Percentiles rank a stretch among this genome's conserved stretches.
phyloP scores from a whole-genome alignment of 805 yeast species.

The Pichia cabralensis region DNA sequence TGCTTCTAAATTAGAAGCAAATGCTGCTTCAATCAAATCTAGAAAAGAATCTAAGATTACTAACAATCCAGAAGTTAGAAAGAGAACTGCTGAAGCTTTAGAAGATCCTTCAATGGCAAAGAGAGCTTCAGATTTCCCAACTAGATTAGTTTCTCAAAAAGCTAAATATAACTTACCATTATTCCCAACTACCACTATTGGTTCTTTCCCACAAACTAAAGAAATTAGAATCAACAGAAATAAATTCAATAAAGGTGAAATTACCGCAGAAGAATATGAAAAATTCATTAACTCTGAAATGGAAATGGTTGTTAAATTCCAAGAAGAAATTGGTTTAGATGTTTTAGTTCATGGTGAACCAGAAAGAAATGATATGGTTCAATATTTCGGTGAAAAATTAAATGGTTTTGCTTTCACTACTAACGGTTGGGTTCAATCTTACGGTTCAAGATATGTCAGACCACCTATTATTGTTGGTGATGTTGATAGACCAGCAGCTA shows the following conservation, averaged over 20 bases:
- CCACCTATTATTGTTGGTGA: constrained; percentile 99
- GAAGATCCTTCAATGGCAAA: constrained; percentile 59
- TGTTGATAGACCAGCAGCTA: constrained; percentile 94
- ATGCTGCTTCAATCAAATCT: constrained; percentile 75
- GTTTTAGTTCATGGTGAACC: constrained; percentile 99
- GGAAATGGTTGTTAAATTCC: constrained; percentile 93
- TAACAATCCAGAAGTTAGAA: constrained; percentile 83
- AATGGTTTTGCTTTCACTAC: constrained; percentile 97
- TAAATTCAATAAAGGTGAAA: constrained; percentile 95
- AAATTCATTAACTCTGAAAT: constrained; percentile 95
- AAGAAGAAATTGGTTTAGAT: constrained; percentile 97
- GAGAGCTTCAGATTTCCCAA: constrained; percentile 81
- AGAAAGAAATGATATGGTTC: constrained; percentile 99
- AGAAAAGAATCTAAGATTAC: constrained; percentile 84
- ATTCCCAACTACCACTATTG: constrained; percentile 99
- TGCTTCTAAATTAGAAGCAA: constrained; percentile 66
- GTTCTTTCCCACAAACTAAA: constrained; percentile 99
- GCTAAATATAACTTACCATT: constrained; percentile 83
- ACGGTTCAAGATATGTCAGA: constrained; percentile 99
- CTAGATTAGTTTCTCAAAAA: constrained; percentile 83
- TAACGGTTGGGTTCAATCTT: constrained; percentile 99
- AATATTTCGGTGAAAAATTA: constrained; percentile 98
- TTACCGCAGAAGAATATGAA: constrained; percentile 92
- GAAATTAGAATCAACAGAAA: constrained; percentile 98
- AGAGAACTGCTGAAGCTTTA: constrained; percentile 63